Evolutionary conservation across 2,329 filamentous ascomycete species (phyloP).

Genomic region (Venturia aucupariae): DNA sequence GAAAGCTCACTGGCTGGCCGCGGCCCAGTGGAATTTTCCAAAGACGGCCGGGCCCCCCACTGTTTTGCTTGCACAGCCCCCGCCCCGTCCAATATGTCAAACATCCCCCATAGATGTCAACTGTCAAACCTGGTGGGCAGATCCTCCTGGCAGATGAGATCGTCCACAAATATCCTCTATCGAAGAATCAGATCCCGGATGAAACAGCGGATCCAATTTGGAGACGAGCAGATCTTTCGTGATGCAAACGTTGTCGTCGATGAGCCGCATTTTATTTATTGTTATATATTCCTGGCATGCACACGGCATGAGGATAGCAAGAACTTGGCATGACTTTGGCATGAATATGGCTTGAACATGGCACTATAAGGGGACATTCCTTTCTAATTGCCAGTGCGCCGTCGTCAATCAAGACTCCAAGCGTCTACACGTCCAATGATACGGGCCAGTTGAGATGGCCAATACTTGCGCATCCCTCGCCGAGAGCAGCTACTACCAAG

Average conservation of each 20-base stretch:
- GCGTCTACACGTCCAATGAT: not conserved
- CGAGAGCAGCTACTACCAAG: not conserved
- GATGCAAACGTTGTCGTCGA: not conserved
- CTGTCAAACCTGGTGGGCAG: not conserved
- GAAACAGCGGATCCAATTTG: not conserved
- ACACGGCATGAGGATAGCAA: no score
- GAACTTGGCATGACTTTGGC: no score
- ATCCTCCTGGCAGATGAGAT: not conserved
- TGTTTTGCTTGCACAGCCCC: not conserved
- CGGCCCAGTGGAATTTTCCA: not conserved
- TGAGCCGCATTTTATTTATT: not conserved
- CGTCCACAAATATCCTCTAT: not conserved
- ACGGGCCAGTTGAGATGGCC: not conserved
- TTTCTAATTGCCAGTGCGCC: not conserved
- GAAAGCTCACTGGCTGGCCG: no score
- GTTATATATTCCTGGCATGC: no score
- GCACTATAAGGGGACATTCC: no score
- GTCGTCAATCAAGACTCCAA: not conserved
- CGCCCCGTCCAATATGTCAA: not conserved
- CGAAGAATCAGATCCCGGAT: not conserved
- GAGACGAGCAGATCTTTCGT: not conserved
- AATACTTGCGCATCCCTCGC: not conserved
- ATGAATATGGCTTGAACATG: no score
- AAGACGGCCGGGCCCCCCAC: not conserved
- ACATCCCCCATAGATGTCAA: not conserved